Percentiles rank a stretch among this genome's conserved stretches.
phyloP scores from a whole-genome alignment of 2,329 filamentous ascomycete species.

The Alternaria metachromatica region DNA sequence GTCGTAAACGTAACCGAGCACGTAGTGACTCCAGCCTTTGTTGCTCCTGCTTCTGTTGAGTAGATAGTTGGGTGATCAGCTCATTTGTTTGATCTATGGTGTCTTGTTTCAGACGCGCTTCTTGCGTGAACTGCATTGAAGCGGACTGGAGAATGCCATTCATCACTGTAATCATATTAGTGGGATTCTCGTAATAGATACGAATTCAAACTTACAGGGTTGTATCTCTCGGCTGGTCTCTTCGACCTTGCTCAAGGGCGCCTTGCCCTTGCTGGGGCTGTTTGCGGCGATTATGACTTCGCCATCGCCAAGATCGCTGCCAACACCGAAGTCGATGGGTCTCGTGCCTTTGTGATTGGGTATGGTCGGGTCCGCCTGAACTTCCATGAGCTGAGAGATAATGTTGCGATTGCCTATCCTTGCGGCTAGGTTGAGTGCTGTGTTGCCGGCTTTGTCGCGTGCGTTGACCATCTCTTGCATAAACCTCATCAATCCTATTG shows the following conservation, averaged over 20 bases:
- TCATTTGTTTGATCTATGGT: slow-evolving; percentile 82
- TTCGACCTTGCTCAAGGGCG: slow-evolving; percentile 59
- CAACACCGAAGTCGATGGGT: slow-evolving; percentile 93
- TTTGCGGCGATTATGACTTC: slow-evolving; percentile 25
- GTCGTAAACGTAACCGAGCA: slow-evolving; percentile 67
- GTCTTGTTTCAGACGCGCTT: slow-evolving; percentile 83
- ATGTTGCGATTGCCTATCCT: slow-evolving; percentile 93
- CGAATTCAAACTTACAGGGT: slow-evolving; percentile 66
- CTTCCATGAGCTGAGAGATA: slow-evolving; percentile 94
- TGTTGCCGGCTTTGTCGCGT: slow-evolving; percentile 92
- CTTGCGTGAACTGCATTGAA: slow-evolving; percentile 77
- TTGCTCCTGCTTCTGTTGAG: slow-evolving; percentile 78
- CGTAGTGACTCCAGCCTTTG: slow-evolving; percentile 75
- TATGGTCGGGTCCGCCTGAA: slow-evolving; percentile 91
- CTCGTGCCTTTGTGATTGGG: slow-evolving; percentile 87
- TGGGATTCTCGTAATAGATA: background rate
- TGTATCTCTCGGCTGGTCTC: slow-evolving; percentile 83
- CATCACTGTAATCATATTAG: slow-evolving; percentile 62
- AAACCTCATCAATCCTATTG: slow-evolving; percentile 87
- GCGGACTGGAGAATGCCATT: slow-evolving; percentile 82
- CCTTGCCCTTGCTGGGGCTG: slow-evolving; percentile 48
- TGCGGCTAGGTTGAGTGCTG: slow-evolving; percentile 90
- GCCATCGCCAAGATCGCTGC: slow-evolving; percentile 62
- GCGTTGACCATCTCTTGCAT: slow-evolving; percentile 98
- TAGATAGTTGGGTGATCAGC: slow-evolving; percentile 79